A percentile compares a stretch with the other conserved stretches of the same genome.
These are phyloP conservation scores for Sporodiniella umbellata DNA, from an alignment of 371 early-diverging fungal genomes.

Conservation along the genomic window DNA sequence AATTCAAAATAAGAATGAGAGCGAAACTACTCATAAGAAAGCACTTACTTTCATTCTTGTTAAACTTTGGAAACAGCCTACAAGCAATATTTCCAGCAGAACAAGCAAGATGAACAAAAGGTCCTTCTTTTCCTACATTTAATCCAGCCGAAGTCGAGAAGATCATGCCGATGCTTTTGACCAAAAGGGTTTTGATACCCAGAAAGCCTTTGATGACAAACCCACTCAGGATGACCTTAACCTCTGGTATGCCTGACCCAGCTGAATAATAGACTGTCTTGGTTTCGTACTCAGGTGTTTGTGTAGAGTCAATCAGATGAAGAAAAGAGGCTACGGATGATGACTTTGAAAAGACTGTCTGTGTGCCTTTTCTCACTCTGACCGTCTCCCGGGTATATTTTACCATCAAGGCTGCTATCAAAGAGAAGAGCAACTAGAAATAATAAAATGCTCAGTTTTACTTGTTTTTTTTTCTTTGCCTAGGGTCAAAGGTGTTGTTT, in stretches of 20 bases:
- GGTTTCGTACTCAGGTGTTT: constrained; percentile 25
- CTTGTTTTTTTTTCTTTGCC: neutral
- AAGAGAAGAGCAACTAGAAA: constrained; percentile 31
- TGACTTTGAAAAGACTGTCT: constrained; percentile 17
- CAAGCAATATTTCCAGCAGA: constrained; percentile 86
- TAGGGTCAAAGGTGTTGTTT: constrained; percentile 12
- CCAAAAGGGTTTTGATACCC: constrained; percentile 78
- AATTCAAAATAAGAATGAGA: neutral
- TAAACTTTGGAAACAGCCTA: constrained; percentile 77
- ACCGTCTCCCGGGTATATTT: constrained; percentile 44
- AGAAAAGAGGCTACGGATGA: constrained; percentile 21
- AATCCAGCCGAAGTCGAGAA: constrained; percentile 83
- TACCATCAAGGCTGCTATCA: constrained; percentile 37
- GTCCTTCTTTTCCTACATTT: constrained; percentile 92
- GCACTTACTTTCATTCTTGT: constrained; percentile 73
- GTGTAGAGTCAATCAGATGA: constrained; percentile 2
- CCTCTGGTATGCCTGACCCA: constrained; percentile 93
- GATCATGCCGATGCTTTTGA: constrained; percentile 85
- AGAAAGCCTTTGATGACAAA: constrained; percentile 90
- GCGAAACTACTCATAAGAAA: neutral
- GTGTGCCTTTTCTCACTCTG: constrained; percentile 21
- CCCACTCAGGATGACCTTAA: constrained; percentile 92
- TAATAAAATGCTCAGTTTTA: neutral
- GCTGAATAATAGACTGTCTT: constrained; percentile 66
- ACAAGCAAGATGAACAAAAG: constrained; percentile 92